Conservation (phyloP, 2,329 filamentous ascomycete species). For the Penicillium sp. region DNA sequence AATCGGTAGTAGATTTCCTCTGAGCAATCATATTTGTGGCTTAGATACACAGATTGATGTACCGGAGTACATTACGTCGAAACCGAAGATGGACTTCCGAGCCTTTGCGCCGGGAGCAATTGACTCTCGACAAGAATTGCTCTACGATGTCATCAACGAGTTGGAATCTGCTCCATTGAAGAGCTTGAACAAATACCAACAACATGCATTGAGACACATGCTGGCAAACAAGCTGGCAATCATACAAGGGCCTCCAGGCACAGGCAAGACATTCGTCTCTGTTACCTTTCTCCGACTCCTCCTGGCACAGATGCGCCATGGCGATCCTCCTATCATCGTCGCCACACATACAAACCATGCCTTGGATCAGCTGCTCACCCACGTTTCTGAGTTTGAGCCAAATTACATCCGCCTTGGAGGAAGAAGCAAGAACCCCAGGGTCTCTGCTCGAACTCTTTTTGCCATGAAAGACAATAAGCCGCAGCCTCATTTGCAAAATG, state of each 20-base stretch:
- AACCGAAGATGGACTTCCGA: slow-evolving; percentile 59
- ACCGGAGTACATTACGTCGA: slow-evolving; percentile 59
- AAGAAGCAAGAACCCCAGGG: slow-evolving; percentile 68
- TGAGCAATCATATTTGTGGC: slow-evolving; percentile 51
- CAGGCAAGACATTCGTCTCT: slow-evolving; percentile 82
- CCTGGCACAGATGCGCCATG: slow-evolving; percentile 61
- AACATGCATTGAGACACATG: slow-evolving; percentile 70
- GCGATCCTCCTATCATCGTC: slow-evolving; percentile 74
- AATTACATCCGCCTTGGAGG: slow-evolving; percentile 72
- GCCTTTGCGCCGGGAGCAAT: slow-evolving; percentile 44
- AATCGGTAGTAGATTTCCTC: slow-evolving; percentile 48
- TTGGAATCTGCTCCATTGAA: slow-evolving; percentile 58
- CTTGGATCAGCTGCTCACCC: slow-evolving; percentile 77
- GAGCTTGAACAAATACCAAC: slow-evolving; percentile 73
- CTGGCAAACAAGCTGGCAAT: slow-evolving; percentile 75
- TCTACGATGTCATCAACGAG: slow-evolving; percentile 59
- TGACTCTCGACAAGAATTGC: slow-evolving; percentile 43
- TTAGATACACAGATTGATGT: slow-evolving; percentile 50
- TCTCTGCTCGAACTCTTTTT: slow-evolving; percentile 71
- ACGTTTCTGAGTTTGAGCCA: slow-evolving; percentile 66
- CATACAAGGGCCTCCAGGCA: slow-evolving; percentile 81
- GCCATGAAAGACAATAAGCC: slow-evolving; percentile 58
- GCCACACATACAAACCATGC: slow-evolving; percentile 91
- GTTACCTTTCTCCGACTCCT: slow-evolving; percentile 72
- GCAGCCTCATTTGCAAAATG: slow-evolving; percentile 46